Base-by-base conservation (phyloP, 306 rosid species). In the Begonia loranthoides region DNA sequence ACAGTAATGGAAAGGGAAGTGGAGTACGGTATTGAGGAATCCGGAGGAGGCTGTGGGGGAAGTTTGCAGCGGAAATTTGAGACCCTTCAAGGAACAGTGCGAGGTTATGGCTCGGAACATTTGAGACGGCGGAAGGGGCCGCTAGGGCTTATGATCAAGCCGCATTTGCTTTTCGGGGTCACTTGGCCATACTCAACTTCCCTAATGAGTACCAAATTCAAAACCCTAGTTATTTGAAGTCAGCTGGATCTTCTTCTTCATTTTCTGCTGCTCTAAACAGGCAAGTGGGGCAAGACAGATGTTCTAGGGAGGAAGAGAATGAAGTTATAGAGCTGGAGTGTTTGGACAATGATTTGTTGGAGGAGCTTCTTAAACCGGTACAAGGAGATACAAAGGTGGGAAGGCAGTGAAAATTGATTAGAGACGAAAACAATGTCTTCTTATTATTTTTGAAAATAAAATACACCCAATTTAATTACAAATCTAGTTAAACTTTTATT, bases 121-220 rank as follows among this genome's bases (percentile, higher is more conserved):
- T 79, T 41, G 94, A 79, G 1, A 89, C 95, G 1, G 84, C 97
- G 0, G 93, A 84, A 17, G 64, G 78, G 56, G 97, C 97, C 33
- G 97, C 97, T 9, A 54, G 95, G 36, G 97, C 97, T 40, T 89
- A 89, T 55, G 97, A 89, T 53, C 73, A 75, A 58, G 95, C 97
- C 44, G 96, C 96, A 33, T 87, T 76, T 22, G 71, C 72, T 33
- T 84, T 78, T 45, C 65, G 97, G 16, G 97, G 97, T 9, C 94
- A 78, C 41, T 70, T 61, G 53, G 97, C 97, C 2, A 82, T 89
- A 57, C 83, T 89, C 45, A 89, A 87, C 45, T 87, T 89, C 70
- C 95, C 95, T 2, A 82, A 89, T 59, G 93, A 89, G 45, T 50
- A 72, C 19, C 89, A 58, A 36, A 16, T 45, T 49, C 54, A 39